These are phyloP conservation scores for Yamadazyma mexicana DNA, from an alignment of 1,139 yeast genomes.

Conservation along the genomic window DNA sequence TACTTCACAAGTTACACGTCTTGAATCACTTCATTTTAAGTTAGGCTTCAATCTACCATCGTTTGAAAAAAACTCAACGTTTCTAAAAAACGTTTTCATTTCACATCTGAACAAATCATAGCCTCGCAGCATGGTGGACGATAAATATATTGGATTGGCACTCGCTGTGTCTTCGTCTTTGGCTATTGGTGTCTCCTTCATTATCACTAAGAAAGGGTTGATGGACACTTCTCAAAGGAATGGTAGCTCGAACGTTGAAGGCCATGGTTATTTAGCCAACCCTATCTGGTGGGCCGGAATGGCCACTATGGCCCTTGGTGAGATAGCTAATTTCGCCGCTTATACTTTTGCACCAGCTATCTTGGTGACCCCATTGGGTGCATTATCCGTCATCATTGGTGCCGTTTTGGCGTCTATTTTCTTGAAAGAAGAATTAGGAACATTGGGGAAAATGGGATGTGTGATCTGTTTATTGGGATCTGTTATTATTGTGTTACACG, in stretches of 20 bases:
- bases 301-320: slow-evolving; percentile 88
- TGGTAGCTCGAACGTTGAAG: slow-evolving; percentile 65
- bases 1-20: too few relatives aligned
- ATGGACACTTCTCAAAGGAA: slow-evolving; percentile 66
- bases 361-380: slow-evolving; percentile 89
- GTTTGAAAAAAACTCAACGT: neutral
- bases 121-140: slow-evolving; percentile 50
- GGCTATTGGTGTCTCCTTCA: slow-evolving; percentile 89
- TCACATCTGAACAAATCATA: neutral
- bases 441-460: slow-evolving; percentile 92
- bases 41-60: too few relatives aligned
- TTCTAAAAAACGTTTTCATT: neutral
- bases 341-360: slow-evolving; percentile 95
- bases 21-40: too few relatives aligned
- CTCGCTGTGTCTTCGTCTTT: slow-evolving; percentile 85
- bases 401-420: slow-evolving; percentile 87
- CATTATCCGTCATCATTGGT: slow-evolving; percentile 84
- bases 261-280: slow-evolving; percentile 72
- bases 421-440: slow-evolving; percentile 82
- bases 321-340: slow-evolving; percentile 90
- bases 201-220: slow-evolving; percentile 85
- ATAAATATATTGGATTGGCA: slow-evolving; percentile 86
- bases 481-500: slow-evolving; percentile 86
- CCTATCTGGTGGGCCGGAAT: slow-evolving; percentile 98
- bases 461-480: slow-evolving; percentile 88